A percentile compares a stretch with the other conserved stretches of the same genome.
phyloP scores from a whole-genome alignment of 257 asterid species.

The Verbascum thapsus region DNA sequence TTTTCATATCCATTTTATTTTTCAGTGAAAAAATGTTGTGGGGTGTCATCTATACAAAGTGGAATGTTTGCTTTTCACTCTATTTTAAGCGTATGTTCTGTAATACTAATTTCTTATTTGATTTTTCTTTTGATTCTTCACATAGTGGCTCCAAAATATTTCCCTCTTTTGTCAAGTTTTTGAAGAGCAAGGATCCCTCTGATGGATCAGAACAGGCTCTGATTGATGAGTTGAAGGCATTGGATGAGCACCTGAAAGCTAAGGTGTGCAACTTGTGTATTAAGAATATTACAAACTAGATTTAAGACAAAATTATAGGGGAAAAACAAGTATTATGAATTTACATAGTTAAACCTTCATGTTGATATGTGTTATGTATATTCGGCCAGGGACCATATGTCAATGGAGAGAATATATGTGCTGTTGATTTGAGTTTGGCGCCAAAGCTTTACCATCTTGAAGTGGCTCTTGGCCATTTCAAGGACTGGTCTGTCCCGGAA shows the following conservation, averaged over 20 bases:
- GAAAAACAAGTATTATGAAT: background rate
- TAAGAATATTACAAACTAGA: background rate
- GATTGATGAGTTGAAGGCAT: conserved; percentile 62
- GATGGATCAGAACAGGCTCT: conserved; percentile 76
- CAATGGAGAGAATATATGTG: conserved; percentile 58
- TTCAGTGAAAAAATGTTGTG: background rate
- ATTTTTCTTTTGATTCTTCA: background rate
- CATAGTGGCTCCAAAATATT: conserved; percentile 71
- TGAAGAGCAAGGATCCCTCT: conserved; percentile 75
- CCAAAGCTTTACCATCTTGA: conserved; percentile 76
- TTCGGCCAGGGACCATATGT: conserved; percentile 61
- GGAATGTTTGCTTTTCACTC: background rate
- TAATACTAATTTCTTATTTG: background rate
- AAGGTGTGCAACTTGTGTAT: conserved; percentile 45
- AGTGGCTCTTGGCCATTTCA: conserved; percentile 73
- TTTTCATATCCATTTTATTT: background rate
- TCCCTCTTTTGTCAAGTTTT: conserved; percentile 61
- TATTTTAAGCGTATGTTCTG: background rate
- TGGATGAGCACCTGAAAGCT: conserved; percentile 70
- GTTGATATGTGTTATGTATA: background rate
- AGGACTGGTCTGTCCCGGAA: conserved; percentile 70
- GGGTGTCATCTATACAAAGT: background rate
- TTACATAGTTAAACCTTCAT: background rate
- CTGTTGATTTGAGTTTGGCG: conserved; percentile 76
- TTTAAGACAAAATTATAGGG: background rate